These are phyloP conservation scores for Pulveroboletus frians DNA, from an alignment of 768 basidiomycete species.

Conservation along the genomic window DNA sequence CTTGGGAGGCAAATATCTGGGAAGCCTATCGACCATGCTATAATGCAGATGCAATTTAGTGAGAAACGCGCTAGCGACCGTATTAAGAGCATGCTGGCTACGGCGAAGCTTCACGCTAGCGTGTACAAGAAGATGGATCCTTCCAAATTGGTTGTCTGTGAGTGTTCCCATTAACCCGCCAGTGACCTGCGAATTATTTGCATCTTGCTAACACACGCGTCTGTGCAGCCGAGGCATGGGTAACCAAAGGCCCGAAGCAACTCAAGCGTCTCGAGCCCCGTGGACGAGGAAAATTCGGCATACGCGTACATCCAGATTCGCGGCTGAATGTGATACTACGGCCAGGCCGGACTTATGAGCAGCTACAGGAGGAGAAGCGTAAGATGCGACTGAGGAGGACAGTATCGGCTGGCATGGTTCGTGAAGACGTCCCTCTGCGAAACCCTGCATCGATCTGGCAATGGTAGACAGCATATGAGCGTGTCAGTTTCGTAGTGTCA, in stretches of 20 bases:
- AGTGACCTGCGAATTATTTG: not conserved
- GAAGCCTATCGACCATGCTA: slow-evolving; percentile 90
- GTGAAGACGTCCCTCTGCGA: slow-evolving; percentile 76
- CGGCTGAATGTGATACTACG: slow-evolving; percentile 71
- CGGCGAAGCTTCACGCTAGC: slow-evolving; percentile 80
- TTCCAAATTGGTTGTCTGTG: slow-evolving; percentile 75
- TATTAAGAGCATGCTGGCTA: slow-evolving; percentile 83
- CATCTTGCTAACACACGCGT: slow-evolving; percentile 2
- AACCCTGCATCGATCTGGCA: slow-evolving; percentile 71
- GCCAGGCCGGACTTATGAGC: slow-evolving; percentile 74
- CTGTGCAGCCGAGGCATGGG: slow-evolving; percentile 83
- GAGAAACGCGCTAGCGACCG: slow-evolving; percentile 85
- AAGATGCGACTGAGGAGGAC: slow-evolving; percentile 68
- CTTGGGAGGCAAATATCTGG: slow-evolving; percentile 83
- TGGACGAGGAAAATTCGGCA: slow-evolving; percentile 77
- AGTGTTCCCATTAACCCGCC: slow-evolving; percentile 28
- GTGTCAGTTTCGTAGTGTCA: slow-evolving; percentile 2
- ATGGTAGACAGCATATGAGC: slow-evolving; percentile 44
- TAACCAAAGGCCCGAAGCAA: slow-evolving; percentile 70
- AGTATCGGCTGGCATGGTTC: slow-evolving; percentile 70
- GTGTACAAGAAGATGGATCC: slow-evolving; percentile 71
- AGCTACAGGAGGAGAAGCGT: slow-evolving; percentile 58
- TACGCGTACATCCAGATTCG: slow-evolving; percentile 71
- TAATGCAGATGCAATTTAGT: slow-evolving; percentile 94
- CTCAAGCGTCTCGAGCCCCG: slow-evolving; percentile 71